Conservation (phyloP, 1,139 yeast genomes). For the Zygosaccharomyces sapae region DNA sequence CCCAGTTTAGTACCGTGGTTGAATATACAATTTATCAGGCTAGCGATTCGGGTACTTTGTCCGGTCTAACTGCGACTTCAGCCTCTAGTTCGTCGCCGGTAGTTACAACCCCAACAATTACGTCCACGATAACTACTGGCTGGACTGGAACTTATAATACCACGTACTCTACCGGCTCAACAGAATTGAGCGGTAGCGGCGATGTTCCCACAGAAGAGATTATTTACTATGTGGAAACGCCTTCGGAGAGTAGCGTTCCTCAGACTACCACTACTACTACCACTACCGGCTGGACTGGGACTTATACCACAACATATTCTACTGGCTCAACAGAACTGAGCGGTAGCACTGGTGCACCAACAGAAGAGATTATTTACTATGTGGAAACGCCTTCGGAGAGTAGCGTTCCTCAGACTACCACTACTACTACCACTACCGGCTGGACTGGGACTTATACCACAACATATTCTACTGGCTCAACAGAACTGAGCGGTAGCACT, state of each 20-base stretch:
- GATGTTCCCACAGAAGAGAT: conserved; percentile 18
- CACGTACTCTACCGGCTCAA: conserved; percentile 18
- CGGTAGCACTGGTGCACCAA: conserved; percentile 14
- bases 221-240: conserved; percentile 20
- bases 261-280: conserved; percentile 18
- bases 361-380: conserved; percentile 19
- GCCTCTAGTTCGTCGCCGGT: background rate
- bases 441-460: conserved; percentile 31
- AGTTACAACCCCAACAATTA: conserved; percentile 9
- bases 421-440: conserved; percentile 25
- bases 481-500: conserved; percentile 13
- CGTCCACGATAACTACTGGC: conserved; percentile 26
- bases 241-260: conserved; percentile 4
- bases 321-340: conserved; percentile 14
- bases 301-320: conserved; percentile 22
- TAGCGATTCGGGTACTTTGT: conserved; percentile 15
- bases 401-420: too few relatives aligned
- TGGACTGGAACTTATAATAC: conserved; percentile 31
- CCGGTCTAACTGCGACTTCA: conserved; percentile 6
- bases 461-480: conserved; percentile 19
- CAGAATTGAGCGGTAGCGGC: conserved; percentile 12
- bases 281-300: conserved; percentile 32
- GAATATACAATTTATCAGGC: conserved; percentile 24
- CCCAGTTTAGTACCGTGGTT: conserved; percentile 17
- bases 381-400: conserved; percentile 19